These are phyloP conservation scores for Neofusicoccum parvum DNA, from an alignment of 2,329 filamentous ascomycete genomes.

Conservation along the genomic window DNA sequence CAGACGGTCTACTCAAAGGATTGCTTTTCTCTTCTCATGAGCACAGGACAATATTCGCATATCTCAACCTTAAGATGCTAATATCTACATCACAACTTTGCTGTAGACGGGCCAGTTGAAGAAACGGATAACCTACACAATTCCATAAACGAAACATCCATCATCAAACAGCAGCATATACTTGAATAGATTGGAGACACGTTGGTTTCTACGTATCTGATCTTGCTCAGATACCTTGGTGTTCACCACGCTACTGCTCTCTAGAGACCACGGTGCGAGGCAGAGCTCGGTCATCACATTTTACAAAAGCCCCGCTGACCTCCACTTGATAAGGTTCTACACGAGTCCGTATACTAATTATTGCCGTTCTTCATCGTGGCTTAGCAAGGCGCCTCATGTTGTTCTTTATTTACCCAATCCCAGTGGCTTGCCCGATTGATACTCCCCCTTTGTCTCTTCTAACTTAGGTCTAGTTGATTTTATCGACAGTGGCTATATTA, in stretches of 20 bases:
- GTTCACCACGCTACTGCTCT: no score
- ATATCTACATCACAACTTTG: background rate
- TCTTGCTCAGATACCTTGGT: background rate
- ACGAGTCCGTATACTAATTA: background rate
- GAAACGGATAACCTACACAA: background rate
- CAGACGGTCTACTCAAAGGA: background rate
- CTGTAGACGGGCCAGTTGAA: background rate
- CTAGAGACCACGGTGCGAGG: background rate
- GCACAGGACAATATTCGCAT: background rate
- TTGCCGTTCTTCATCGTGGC: background rate
- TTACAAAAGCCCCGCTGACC: background rate
- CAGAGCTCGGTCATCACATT: no score
- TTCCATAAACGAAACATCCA: no score
- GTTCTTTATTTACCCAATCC: background rate
- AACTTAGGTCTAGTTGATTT: background rate
- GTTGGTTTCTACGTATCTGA: background rate
- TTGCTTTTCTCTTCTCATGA: background rate
- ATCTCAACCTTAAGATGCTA: background rate
- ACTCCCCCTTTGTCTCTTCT: no score
- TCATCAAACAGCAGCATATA: no score
- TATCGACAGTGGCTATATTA: background rate
- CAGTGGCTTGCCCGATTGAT: no score
- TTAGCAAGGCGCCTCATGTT: background rate
- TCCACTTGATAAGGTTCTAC: background rate
- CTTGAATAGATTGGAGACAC: background rate